phyloP scores from a whole-genome alignment of 805 yeast genomes.

The Teunomyces funiuensis region DNA sequence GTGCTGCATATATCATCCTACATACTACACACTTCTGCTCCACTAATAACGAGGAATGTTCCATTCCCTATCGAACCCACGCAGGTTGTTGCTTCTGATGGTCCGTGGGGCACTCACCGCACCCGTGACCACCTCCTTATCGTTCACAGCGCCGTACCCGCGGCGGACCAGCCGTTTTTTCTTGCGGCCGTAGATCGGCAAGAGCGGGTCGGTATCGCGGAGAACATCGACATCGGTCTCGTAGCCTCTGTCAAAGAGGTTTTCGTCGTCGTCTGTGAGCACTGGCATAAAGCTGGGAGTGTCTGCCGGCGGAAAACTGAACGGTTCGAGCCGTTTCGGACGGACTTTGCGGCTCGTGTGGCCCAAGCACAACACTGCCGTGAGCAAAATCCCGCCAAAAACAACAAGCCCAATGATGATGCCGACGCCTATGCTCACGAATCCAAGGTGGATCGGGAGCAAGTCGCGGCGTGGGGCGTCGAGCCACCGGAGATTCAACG shows the following conservation, averaged over 20 bases:
- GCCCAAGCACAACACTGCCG: slow-evolving; percentile 12
- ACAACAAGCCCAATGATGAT: slow-evolving; percentile 57
- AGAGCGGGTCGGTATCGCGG: slow-evolving; percentile 31
- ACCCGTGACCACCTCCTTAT: background rate
- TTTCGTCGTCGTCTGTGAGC: slow-evolving; percentile 29
- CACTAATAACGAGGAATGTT: slow-evolving; percentile 13
- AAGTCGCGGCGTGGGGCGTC: slow-evolving; percentile 36
- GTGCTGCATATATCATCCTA: too few relatives aligned
- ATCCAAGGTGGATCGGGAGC: slow-evolving; percentile 62
- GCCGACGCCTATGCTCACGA: slow-evolving; percentile 68
- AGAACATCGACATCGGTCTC: slow-evolving; percentile 44
- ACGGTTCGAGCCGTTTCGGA: slow-evolving; percentile 1
- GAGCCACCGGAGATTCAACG: slow-evolving; percentile 66
- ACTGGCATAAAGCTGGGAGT: slow-evolving; percentile 40
- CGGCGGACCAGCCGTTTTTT: background rate
- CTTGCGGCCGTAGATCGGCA: slow-evolving; percentile 21
- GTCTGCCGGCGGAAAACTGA: slow-evolving; percentile 11
- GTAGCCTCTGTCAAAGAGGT: slow-evolving; percentile 36
- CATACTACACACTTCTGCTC: too few relatives aligned
- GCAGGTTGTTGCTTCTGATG: slow-evolving; percentile 22
- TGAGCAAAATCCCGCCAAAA: slow-evolving; percentile 18
- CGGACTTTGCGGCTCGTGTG: slow-evolving; percentile 5
- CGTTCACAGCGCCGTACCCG: slow-evolving; percentile 20
- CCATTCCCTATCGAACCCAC: slow-evolving; percentile 25
- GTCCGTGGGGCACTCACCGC: slow-evolving; percentile 21